Conservation (phyloP, 768 basidiomycete species). For the Lactifluus volemus region DNA sequence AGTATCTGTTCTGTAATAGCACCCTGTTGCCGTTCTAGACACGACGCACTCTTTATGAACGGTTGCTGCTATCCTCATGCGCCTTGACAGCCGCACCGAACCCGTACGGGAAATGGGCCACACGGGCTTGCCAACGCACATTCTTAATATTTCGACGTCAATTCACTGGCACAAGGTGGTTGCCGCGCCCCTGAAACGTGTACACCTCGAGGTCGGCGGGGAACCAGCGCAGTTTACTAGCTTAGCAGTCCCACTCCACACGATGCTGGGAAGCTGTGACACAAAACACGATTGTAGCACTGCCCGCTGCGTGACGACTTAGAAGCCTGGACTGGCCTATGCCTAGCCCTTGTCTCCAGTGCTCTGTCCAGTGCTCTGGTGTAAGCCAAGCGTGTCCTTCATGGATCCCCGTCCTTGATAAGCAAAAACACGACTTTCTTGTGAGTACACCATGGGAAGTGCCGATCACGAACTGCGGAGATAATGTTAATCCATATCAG, state of each 20-base stretch:
- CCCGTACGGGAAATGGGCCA: background rate
- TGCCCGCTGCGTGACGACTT: background rate
- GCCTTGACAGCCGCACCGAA: background rate
- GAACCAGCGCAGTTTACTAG: conserved; percentile 11
- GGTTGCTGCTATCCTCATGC: conserved; percentile 12
- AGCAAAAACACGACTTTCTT: background rate
- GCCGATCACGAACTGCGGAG: background rate
- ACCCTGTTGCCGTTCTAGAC: background rate
- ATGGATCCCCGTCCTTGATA: background rate
- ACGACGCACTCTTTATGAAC: conserved; percentile 2
- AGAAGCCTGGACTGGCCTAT: background rate
- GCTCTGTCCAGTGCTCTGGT: background rate
- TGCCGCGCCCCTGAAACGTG: conserved; percentile 13
- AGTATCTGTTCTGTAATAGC: background rate
- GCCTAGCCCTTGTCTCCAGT: background rate
- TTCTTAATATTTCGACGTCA: conserved; percentile 4
- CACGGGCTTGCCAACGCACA: background rate
- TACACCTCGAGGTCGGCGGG: conserved; percentile 11
- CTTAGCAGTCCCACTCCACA: background rate
- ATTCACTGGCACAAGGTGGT: conserved; percentile 1
- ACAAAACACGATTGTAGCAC: background rate
- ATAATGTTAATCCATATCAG: background rate
- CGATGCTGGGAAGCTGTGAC: background rate
- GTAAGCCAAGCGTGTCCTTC: background rate
- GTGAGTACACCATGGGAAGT: background rate